These are phyloP conservation scores for Aspergillus pseudotamarii DNA, from an alignment of 2,329 filamentous ascomycete species.

Conservation along the genomic window DNA sequence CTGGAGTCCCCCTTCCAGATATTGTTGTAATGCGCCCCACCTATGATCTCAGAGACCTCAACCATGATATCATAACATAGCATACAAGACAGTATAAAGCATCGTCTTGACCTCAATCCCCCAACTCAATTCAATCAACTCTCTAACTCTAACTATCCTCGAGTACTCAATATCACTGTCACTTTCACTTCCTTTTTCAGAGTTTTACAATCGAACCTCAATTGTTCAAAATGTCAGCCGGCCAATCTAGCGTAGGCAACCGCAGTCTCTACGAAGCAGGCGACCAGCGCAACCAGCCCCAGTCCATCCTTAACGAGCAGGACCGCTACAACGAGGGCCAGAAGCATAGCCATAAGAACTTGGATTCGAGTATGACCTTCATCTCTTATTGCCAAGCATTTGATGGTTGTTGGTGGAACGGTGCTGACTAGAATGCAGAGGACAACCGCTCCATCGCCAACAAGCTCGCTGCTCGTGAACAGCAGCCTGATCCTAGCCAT, in stretches of 20 bases:
- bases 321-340: constrained; percentile 73
- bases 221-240: constrained; percentile 27
- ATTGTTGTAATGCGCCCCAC: constrained; percentile 12
- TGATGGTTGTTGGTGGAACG: not conserved
- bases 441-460: constrained; percentile 50
- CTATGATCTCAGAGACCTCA: constrained; percentile 24
- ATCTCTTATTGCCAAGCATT: not conserved
- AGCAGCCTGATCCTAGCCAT: constrained; percentile 29
- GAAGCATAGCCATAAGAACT: constrained; percentile 66
- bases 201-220: not conserved
- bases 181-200: not conserved
- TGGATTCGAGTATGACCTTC: constrained; percentile 67
- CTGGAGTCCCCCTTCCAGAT: not conserved
- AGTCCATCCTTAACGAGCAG: constrained; percentile 55
- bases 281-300: constrained; percentile 70
- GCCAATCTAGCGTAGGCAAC: constrained; percentile 68
- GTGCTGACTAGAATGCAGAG: constrained; percentile 32
- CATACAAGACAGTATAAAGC: constrained; percentile 13
- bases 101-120: not conserved
- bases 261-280: constrained; percentile 70
- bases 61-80: constrained; percentile 16
- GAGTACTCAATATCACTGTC: not conserved
- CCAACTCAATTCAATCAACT: not conserved
- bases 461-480: constrained; percentile 41
- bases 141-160: not conserved